Evolutionary conservation across 768 basidiomycete genomes (phyloP), one percentile per base, ranked within the genome.

Genomic region (Cystobasidium tubakii): DNA sequence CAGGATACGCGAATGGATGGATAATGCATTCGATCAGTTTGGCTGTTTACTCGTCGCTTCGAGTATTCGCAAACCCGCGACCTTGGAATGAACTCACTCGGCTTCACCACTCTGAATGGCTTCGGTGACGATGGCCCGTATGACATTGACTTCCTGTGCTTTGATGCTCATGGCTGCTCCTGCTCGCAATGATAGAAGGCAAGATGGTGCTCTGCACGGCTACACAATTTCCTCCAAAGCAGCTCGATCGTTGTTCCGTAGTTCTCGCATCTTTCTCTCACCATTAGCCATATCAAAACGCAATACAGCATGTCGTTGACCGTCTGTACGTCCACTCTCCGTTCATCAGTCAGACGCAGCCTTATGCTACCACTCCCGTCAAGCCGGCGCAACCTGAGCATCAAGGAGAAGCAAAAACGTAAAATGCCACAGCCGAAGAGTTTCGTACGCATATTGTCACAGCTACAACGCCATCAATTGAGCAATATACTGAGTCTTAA

Each of bases 381-480:
- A 15, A 65, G 33, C 31, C 63, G 34, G 33, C 42, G 66, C 12
- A 44, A 53, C 21, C 46, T 69, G 10, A 69, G 66, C 29, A 10
- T 46, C 66, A 69, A 53, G 19, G 66, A 69, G 55, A 69, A 69
- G 66, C 66, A 69, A 23, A 69, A 69, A 44, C 66, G 66, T 19
- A 69, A 69, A 53, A 27, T 44, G 66, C 66, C 66, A 12, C 23
- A 44, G 42, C 66, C 66, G 9, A 33, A 34, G 27, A 23, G 33
- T 29, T 69, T 42, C 66, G 66, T 69, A 43, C 9, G 66, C 44
- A 27, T 17, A 39, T 39, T 15, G 15, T 39, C 7, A 6, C 39
- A 39, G 39, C 39, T 39, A 39, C 7, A 39, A 39, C 7, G 7
- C 15, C 15, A 15, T 39, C 39, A 6, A 39, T 39, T 6, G 15